These are phyloP conservation scores for Hanseniaspora thailandica DNA, from an alignment of 805 yeast genomes.

Conservation along the genomic window DNA sequence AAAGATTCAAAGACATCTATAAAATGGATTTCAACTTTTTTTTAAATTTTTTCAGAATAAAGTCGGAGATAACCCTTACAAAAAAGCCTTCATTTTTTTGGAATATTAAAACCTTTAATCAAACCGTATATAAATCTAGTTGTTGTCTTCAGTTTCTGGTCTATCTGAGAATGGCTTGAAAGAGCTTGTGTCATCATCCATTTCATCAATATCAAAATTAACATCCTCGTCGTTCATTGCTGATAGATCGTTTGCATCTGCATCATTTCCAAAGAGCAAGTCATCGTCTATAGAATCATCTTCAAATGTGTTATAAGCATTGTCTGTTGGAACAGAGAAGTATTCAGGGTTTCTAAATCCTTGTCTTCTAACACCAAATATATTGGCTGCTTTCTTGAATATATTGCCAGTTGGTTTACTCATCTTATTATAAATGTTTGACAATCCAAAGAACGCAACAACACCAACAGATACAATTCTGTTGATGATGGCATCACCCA, in stretches of 20 bases:
- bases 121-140: neutral
- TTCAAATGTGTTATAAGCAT: conserved; percentile 27
- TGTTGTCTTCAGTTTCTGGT: neutral
- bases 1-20: no score
- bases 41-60: no score
- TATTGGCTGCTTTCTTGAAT: conserved; percentile 3
- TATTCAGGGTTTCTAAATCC: conserved; percentile 15
- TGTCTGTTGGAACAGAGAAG: conserved; percentile 20
- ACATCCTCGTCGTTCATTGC: conserved; percentile 31
- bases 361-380: conserved; percentile 7
- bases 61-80: neutral
- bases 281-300: conserved; percentile 29
- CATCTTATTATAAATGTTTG: conserved; percentile 16
- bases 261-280: conserved; percentile 32
- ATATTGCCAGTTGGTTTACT: conserved; percentile 9
- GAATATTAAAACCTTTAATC: no score
- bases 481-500: conserved; percentile 49
- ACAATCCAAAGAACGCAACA: conserved; percentile 32
- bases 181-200: conserved; percentile 18
- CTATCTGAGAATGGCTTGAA: conserved; percentile 17
- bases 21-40: no score
- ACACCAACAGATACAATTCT: conserved; percentile 48
- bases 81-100: no score
- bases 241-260: conserved; percentile 40
- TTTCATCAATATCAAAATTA: conserved; percentile 28